These are phyloP conservation scores for Pholiota conissans DNA, from an alignment of 768 basidiomycete genomes.

Conservation along the genomic window DNA sequence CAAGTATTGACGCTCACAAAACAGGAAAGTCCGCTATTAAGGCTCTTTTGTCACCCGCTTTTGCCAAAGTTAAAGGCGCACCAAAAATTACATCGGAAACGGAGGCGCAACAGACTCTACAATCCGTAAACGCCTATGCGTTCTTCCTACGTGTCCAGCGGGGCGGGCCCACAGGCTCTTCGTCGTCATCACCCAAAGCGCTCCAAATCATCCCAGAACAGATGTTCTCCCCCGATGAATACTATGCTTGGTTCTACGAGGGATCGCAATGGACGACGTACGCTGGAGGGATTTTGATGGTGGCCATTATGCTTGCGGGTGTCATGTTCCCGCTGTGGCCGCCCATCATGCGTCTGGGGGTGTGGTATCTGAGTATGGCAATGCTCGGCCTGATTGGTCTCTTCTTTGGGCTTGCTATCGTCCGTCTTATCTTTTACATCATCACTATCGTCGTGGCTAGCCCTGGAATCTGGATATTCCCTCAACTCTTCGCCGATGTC, in stretches of 20 bases:
- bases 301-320: conserved; percentile 88
- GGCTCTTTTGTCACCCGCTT: conserved; percentile 90
- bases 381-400: conserved; percentile 86
- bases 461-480: conserved; percentile 99
- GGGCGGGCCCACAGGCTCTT: conserved; percentile 60
- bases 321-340: conserved; percentile 99
- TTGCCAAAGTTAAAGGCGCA: conserved; percentile 80
- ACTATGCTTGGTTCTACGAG: conserved; percentile 97
- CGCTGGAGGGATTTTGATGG: conserved; percentile 88
- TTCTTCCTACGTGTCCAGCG: conserved; percentile 94
- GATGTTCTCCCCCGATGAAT: conserved; percentile 72
- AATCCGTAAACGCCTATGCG: conserved; percentile 73
- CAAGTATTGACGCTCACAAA: conserved; percentile 4
- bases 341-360: conserved; percentile 85
- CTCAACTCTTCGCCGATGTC: conserved; percentile 95
- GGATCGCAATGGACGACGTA: conserved; percentile 93
- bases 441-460: conserved; percentile 83
- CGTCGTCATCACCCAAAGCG: conserved; percentile 74
- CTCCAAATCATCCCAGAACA: conserved; percentile 83
- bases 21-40: conserved; percentile 92
- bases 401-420: conserved; percentile 88
- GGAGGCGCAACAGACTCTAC: conserved; percentile 70
- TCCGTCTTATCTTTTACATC: conserved; percentile 91
- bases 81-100: conserved; percentile 73
- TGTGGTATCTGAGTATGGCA: conserved; percentile 91